Evolutionary conservation across 1,284 basidiomycete genomes (phyloP).

Genomic region (Cryptococcus floricola): DNA sequence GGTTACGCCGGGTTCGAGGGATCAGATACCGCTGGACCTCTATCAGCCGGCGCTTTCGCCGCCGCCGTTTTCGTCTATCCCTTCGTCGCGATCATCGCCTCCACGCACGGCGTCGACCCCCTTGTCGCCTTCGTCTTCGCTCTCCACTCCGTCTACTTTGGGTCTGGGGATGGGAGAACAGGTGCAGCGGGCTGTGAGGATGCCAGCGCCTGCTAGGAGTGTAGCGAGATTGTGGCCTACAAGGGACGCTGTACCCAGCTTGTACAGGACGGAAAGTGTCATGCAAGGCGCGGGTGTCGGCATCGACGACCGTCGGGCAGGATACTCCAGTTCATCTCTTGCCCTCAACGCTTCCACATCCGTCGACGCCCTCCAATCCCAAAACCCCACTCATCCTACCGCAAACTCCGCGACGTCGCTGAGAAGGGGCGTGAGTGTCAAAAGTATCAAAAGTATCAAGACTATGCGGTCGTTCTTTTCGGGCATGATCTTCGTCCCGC

Average conservation of each 20-base stretch:
- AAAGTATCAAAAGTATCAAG: slow-evolving; percentile 22
- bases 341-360: background rate
- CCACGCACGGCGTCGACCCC: background rate
- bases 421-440: slow-evolving; percentile 23
- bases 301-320: background rate
- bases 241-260: slow-evolving; percentile 9
- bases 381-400: background rate
- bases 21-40: too few relatives aligned
- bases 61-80: background rate
- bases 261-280: background rate
- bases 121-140: background rate
- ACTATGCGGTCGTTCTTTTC: slow-evolving; percentile 37
- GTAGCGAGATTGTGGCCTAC: slow-evolving; percentile 17
- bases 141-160: background rate
- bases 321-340: background rate
- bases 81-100: background rate
- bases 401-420: slow-evolving; percentile 3
- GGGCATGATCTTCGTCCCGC: slow-evolving; percentile 14
- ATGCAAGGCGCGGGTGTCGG: too few relatives aligned
- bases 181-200: background rate
- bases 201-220: slow-evolving; percentile 1
- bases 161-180: background rate
- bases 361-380: background rate
- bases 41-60: too few relatives aligned
- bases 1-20: too few relatives aligned